phyloP scores from a whole-genome alignment of 805 yeast genomes.

The Candida ipomoeae region DNA sequence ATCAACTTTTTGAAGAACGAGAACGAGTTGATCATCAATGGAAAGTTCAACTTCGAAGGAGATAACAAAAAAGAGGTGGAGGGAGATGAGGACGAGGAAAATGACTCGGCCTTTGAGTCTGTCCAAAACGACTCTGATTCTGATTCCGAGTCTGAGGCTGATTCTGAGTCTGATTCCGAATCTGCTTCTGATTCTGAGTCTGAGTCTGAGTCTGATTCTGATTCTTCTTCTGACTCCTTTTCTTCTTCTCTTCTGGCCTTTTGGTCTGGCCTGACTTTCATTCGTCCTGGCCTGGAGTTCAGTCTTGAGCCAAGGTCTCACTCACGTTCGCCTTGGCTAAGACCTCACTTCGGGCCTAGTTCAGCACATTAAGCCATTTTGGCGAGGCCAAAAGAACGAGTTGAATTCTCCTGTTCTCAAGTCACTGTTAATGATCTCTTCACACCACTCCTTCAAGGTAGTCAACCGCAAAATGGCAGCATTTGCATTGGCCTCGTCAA shows the following conservation, averaged over 20 bases:
- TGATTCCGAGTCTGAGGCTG: slow-evolving; percentile 13
- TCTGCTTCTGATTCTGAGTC: slow-evolving; percentile 11
- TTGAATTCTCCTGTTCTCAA: slow-evolving; percentile 49
- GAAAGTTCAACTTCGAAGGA: slow-evolving; percentile 33
- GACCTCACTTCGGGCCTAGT: too few relatives aligned
- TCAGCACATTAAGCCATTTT: too few relatives aligned
- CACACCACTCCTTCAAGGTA: slow-evolving; percentile 94
- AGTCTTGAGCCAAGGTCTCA: too few relatives aligned
- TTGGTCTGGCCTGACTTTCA: too few relatives aligned
- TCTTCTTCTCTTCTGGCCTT: too few relatives aligned
- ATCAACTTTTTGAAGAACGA: slow-evolving; percentile 36
- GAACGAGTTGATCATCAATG: slow-evolving; percentile 39
- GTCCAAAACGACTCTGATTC: slow-evolving; percentile 11
- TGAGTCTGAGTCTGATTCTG: slow-evolving; percentile 3
- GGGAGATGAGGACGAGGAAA: slow-evolving; percentile 17
- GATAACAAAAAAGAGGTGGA: slow-evolving; percentile 22
- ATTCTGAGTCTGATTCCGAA: slow-evolving; percentile 15
- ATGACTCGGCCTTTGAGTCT: slow-evolving; percentile 1
- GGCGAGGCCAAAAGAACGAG: too few relatives aligned
- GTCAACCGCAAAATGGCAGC: slow-evolving; percentile 93
- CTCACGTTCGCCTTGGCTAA: too few relatives aligned
- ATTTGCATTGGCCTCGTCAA: slow-evolving; percentile 93
- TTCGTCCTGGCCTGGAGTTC: too few relatives aligned
- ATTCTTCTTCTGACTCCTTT: slow-evolving; percentile 11
- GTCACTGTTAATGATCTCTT: slow-evolving; percentile 56